Evolutionary conservation across 306 rosid genomes (phyloP).

Genomic region (Abrus precatorius): DNA sequence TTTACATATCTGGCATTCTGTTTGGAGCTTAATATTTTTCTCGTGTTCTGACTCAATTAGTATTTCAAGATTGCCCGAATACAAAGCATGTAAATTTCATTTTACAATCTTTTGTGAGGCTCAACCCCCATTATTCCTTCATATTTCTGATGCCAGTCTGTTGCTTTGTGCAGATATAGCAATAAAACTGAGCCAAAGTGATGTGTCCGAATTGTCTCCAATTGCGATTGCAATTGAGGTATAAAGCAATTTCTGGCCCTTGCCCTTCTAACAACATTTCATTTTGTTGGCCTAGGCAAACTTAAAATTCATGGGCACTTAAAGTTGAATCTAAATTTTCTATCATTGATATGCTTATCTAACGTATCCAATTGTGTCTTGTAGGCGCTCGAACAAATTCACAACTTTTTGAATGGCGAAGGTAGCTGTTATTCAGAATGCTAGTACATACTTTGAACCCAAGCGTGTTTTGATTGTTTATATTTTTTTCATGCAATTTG

Average conservation of each 20-base stretch:
- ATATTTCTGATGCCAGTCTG: neutral
- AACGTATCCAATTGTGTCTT: conserved; percentile 41
- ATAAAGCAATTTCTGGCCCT: conserved; percentile 45
- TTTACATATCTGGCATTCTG: conserved; percentile 4
- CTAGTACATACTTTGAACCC: conserved; percentile 37
- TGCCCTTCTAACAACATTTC: conserved; percentile 30
- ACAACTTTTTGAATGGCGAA: conserved; percentile 62
- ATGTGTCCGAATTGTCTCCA: conserved; percentile 79
- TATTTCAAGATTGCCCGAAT: conserved; percentile 27
- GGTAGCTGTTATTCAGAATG: conserved; percentile 46
- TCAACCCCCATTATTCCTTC: conserved; percentile 8
- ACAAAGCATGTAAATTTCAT: neutral
- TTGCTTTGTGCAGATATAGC: conserved; percentile 74
- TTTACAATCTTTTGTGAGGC: conserved; percentile 27
- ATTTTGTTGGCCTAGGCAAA: conserved; percentile 1
- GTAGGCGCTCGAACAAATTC: conserved; percentile 88
- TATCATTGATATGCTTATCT: neutral
- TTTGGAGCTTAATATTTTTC: neutral
- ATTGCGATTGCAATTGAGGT: conserved; percentile 89
- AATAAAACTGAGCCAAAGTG: conserved; percentile 65
- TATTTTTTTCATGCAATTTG: conserved; percentile 22
- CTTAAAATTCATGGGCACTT: conserved; percentile 2
- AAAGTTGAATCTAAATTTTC: conserved; percentile 26
- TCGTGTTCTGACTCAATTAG: neutral
- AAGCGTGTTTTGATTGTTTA: conserved; percentile 39